phyloP scores from a whole-genome alignment of 2,329 filamentous ascomycete species.

The Neoascochyta sp. region DNA sequence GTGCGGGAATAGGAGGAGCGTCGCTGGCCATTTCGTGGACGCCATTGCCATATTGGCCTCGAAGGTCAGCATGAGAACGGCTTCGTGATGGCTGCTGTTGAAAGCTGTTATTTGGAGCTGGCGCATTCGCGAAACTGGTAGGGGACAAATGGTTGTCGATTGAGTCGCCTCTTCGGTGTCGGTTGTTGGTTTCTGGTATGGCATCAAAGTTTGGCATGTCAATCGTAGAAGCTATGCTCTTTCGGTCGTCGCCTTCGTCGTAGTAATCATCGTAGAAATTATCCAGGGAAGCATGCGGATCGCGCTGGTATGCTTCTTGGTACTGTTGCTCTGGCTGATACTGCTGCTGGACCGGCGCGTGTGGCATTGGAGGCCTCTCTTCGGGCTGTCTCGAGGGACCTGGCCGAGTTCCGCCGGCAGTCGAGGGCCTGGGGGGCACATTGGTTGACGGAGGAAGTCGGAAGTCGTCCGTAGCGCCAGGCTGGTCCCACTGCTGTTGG shows the following conservation, averaged over 20 bases:
- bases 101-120: conserved; percentile 17
- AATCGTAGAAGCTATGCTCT: conserved; percentile 47
- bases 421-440: conserved; percentile 39
- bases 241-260: conserved; percentile 29
- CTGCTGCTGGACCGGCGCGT: conserved; percentile 12
- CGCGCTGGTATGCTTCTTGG: conserved; percentile 17
- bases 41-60: conserved; percentile 27
- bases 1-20: conserved; percentile 46
- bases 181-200: conserved; percentile 39
- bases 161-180: conserved; percentile 35
- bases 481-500: conserved; percentile 35
- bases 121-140: conserved; percentile 1
- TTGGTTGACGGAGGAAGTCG: conserved; percentile 30
- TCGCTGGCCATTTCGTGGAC: conserved; percentile 72
- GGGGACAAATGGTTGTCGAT: conserved; percentile 37
- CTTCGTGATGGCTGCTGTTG: conserved; percentile 51
- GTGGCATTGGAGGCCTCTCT: conserved; percentile 31
- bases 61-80: conserved; percentile 64
- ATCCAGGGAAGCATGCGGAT: conserved; percentile 45
- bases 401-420: conserved; percentile 30
- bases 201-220: conserved; percentile 65
- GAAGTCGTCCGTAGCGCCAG: conserved; percentile 34
- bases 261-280: conserved; percentile 52
- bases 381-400: conserved; percentile 17
- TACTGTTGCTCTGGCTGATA: conserved; percentile 18